Percentiles rank a stretch among this genome's conserved stretches.
phyloP scores from a whole-genome alignment of 1,284 basidiomycete species.

The Malassezia caprae region DNA sequence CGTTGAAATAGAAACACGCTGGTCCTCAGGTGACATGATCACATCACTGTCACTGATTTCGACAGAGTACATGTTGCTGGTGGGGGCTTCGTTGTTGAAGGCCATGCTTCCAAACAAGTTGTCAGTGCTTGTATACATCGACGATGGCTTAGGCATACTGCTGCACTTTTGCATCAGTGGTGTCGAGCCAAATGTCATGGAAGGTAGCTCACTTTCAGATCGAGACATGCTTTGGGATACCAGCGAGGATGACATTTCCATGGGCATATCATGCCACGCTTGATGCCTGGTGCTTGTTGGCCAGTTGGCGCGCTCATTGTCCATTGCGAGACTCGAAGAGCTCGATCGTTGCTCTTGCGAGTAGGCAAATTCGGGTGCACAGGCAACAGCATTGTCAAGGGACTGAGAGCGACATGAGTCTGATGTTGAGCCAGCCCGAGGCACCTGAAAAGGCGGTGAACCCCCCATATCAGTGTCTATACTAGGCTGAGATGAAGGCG shows the following conservation, averaged over 20 bases:
- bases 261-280: background rate
- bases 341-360: background rate
- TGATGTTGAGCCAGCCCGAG: background rate
- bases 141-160: background rate
- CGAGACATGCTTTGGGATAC: background rate
- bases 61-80: background rate
- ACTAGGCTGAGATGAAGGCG: background rate
- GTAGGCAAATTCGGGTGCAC: background rate
- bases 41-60: background rate
- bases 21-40: background rate
- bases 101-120: background rate
- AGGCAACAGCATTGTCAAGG: background rate
- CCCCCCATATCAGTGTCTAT: background rate
- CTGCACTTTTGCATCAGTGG: background rate
- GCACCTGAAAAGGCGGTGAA: background rate
- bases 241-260: background rate
- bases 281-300: background rate
- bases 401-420: background rate
- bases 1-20: conserved; percentile 1
- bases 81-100: background rate
- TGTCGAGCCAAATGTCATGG: background rate
- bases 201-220: background rate
- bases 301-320: conserved; percentile 1
- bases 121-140: background rate
- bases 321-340: background rate